phyloP scores from a whole-genome alignment of 495 filamentous ascomycete species.

The Hyaloscypha hepaticicola region DNA sequence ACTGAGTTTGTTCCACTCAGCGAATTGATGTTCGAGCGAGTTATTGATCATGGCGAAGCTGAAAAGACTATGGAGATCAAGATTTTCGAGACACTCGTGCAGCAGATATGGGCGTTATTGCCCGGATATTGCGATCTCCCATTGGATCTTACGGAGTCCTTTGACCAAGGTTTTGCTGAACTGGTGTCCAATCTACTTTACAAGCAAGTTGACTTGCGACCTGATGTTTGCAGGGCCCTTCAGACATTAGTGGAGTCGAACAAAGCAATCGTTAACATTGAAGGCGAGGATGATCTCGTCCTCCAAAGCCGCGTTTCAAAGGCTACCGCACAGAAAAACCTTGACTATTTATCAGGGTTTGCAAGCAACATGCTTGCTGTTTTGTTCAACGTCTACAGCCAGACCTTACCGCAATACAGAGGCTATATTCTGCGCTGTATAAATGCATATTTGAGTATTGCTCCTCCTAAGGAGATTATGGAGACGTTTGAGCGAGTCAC shows the following conservation, averaged over 20 bases:
- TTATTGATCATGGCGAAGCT: constrained; percentile 71
- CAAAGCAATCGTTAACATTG: constrained; percentile 65
- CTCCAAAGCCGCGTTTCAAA: constrained; percentile 72
- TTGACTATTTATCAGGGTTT: constrained; percentile 73
- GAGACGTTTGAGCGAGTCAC: constrained; percentile 85
- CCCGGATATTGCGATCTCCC: constrained; percentile 94
- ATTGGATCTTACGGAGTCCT: constrained; percentile 69
- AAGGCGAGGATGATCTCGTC: constrained; percentile 62
- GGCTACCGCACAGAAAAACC: constrained; percentile 68
- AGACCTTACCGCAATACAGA: constrained; percentile 88
- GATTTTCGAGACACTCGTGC: constrained; percentile 93
- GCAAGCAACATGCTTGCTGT: constrained; percentile 88
- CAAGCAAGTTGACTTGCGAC: constrained; percentile 80
- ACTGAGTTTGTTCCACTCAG: constrained; percentile 84
- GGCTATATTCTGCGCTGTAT: constrained; percentile 89
- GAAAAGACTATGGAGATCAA: constrained; percentile 93
- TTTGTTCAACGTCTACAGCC: constrained; percentile 95
- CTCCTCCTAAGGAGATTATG: constrained; percentile 68
- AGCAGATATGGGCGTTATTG: constrained; percentile 93
- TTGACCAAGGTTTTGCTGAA: constrained; percentile 91
- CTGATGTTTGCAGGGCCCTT: constrained; percentile 81
- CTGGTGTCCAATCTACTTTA: constrained; percentile 88
- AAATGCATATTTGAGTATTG: constrained; percentile 90
- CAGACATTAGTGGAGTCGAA: constrained; percentile 89
- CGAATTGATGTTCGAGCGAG: constrained; percentile 83